Conservation (phyloP, 805 yeast genomes). For the Sungouiella blattae region DNA sequence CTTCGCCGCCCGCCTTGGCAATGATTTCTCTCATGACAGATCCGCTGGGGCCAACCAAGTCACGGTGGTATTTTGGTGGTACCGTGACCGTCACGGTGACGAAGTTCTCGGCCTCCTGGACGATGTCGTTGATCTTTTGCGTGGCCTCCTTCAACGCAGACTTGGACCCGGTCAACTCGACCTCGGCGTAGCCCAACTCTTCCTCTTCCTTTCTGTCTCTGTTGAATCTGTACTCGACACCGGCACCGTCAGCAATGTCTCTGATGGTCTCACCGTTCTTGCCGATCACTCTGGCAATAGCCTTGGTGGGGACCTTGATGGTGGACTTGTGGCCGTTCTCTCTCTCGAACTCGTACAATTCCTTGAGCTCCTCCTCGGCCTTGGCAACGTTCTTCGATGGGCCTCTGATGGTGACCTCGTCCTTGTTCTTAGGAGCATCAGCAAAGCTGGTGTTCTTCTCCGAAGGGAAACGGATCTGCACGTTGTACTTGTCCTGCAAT, state of each 20-base stretch:
- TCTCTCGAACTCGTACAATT: constrained; percentile 78
- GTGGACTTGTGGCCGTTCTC: constrained; percentile 72
- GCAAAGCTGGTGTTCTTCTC: constrained; percentile 21
- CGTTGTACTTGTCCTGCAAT: constrained; percentile 83
- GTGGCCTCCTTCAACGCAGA: constrained; percentile 71
- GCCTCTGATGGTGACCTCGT: constrained; percentile 74
- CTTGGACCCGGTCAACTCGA: constrained; percentile 76
- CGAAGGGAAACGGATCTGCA: constrained; percentile 70
- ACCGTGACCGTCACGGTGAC: constrained; percentile 59
- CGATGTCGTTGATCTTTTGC: constrained; percentile 56
- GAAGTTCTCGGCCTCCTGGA: constrained; percentile 61
- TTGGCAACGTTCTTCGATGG: constrained; percentile 85
- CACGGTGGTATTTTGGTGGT: constrained; percentile 69
- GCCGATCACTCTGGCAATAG: constrained; percentile 87
- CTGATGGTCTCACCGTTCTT: constrained; percentile 80
- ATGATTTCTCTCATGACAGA: constrained; percentile 70
- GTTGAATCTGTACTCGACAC: constrained; percentile 50
- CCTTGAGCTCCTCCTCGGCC: constrained; percentile 80
- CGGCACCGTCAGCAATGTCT: constrained; percentile 69
- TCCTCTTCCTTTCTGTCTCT: constrained; percentile 44
- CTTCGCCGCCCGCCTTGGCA: constrained; percentile 67
- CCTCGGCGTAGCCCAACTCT: constrained; percentile 50
- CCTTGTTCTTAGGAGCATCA: constrained; percentile 44
- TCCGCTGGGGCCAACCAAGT: constrained; percentile 77
- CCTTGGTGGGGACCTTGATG: constrained; percentile 65